Percentiles rank a stretch among this genome's conserved stretches.
Conservation (phyloP, 2,329 filamentous ascomycete genomes). For the Thielaviopsis populi region DNA sequence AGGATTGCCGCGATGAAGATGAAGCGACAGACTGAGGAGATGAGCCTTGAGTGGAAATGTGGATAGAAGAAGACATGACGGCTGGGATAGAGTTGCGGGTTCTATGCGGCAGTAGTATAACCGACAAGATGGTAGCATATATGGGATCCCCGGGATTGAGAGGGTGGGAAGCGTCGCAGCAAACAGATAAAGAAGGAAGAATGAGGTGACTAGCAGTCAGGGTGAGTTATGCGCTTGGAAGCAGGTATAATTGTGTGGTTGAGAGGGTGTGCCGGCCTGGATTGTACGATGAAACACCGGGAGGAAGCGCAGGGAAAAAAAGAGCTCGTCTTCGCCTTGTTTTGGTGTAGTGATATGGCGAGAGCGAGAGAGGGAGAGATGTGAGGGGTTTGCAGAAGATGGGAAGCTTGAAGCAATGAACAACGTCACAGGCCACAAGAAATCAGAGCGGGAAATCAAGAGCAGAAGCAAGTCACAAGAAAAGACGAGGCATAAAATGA, state of each 20-base stretch:
- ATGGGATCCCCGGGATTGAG: not conserved
- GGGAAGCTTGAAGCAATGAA: not conserved
- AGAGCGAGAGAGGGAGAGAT: not conserved
- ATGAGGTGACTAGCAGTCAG: not conserved
- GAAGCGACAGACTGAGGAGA: constrained; percentile 23
- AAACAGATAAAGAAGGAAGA: not conserved
- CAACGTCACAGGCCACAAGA: not conserved
- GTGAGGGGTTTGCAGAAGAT: not conserved
- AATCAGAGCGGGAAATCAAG: not conserved
- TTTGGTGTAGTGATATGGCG: not conserved
- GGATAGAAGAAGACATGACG: constrained; percentile 53
- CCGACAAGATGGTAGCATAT: not conserved
- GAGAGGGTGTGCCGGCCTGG: not conserved
- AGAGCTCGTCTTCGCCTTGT: not conserved
- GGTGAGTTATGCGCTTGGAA: constrained; percentile 4
- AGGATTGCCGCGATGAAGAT: constrained; percentile 27
- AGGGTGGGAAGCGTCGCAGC: not conserved
- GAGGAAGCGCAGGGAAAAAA: not conserved
- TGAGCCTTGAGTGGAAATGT: constrained; percentile 40
- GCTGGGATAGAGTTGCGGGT: not conserved
- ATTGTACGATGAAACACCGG: not conserved
- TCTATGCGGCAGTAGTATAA: not conserved
- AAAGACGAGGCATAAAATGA: not conserved
- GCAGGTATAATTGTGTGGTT: not conserved
- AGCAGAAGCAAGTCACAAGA: not conserved